Evolutionary conservation across 495 filamentous ascomycete genomes (phyloP).

Genomic region (Umbilicaria muhlenbergii): DNA sequence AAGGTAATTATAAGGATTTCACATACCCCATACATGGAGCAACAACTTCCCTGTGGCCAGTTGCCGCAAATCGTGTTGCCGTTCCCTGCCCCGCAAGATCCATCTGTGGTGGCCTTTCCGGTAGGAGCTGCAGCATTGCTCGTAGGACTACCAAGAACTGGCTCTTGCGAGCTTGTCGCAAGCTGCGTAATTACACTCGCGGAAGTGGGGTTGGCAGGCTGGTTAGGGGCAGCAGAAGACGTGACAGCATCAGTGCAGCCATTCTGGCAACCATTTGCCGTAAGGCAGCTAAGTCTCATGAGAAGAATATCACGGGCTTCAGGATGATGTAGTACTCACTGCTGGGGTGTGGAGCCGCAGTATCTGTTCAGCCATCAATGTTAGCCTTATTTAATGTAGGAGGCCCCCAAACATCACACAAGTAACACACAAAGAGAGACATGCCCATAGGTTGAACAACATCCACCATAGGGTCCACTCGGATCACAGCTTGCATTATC

Average conservation of each 20-base stretch:
- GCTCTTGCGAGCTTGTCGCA: slow-evolving; percentile 14
- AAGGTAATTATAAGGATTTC: not conserved
- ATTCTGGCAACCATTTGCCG: slow-evolving; percentile 17
- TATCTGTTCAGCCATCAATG: slow-evolving; percentile 4
- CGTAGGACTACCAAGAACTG: slow-evolving; percentile 18
- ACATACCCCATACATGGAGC: slow-evolving; percentile 31
- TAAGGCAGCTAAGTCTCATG: not conserved
- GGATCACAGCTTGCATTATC: slow-evolving; percentile 14
- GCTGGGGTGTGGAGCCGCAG: slow-evolving; percentile 10
- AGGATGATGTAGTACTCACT: slow-evolving; percentile 9
- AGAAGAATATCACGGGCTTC: not conserved
- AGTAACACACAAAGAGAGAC: not conserved
- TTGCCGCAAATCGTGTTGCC: slow-evolving; percentile 30
- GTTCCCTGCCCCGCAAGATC: slow-evolving; percentile 31
- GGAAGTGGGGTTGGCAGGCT: no score
- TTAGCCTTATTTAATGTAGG: not conserved
- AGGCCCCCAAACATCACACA: not conserved
- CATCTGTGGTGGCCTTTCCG: slow-evolving; percentile 24
- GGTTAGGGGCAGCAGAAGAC: not conserved
- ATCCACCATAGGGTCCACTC: slow-evolving; percentile 13
- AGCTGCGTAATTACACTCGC: no score
- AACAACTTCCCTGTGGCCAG: slow-evolving; percentile 33
- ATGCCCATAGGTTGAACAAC: slow-evolving; percentile 16
- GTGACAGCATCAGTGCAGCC: slow-evolving; percentile 11
- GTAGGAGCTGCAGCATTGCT: slow-evolving; percentile 14